Base-by-base conservation (phyloP, 2,329 filamentous ascomycete species). In the Aspergillus brunneoviolaceus region DNA sequence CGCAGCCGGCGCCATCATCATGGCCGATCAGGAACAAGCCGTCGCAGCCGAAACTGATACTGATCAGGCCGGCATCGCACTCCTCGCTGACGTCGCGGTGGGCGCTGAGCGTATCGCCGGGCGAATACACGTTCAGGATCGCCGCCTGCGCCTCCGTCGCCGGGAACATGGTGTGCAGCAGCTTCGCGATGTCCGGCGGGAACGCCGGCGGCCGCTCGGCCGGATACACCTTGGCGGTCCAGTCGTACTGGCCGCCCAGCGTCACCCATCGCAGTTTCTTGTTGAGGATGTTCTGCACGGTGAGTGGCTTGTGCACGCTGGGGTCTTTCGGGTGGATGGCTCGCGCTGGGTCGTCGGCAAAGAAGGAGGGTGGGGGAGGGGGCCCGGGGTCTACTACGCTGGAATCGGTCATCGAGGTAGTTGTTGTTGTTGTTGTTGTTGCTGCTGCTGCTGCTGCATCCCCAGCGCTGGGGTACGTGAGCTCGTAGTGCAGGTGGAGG, bases 181-280 rank as follows among this genome's bases (percentile, higher is more conserved):
- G 84, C 1, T 72, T 74, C 4, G 86, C 86, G 52, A 96, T 83
- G 70, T 96, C 92, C 1, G 73, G 47, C 0, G 94, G 93, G 67
- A 97, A 97, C 0, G 78, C 69, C 0, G 91, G 91, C 0, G 90
- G 88, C 3, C 74, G 61, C n/a, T 83, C 81, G 10, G 80, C 74
- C 0, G 93, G 92, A 71, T 98, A 98, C 12, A 85, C 79, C 66
- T 96, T 93, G 59, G 86, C 85, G 0, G 92, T 96, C 95, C 94
- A 98, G 78, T 98, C 91, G 75, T 98, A 98, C 74, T 98, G 95
- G 0, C 92, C 94, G 53, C 95, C 95, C 2, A 99, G 84, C 0
- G 94, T 98, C 48, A 96, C 85, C 95, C 95, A 99, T 67, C 94
- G 91, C 25, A 98, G 84, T 63, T 91, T 93, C 63, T 88, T 89